Evolutionary conservation across 805 yeast genomes (phyloP).

Genomic region (Teunomyces tritomae): DNA sequence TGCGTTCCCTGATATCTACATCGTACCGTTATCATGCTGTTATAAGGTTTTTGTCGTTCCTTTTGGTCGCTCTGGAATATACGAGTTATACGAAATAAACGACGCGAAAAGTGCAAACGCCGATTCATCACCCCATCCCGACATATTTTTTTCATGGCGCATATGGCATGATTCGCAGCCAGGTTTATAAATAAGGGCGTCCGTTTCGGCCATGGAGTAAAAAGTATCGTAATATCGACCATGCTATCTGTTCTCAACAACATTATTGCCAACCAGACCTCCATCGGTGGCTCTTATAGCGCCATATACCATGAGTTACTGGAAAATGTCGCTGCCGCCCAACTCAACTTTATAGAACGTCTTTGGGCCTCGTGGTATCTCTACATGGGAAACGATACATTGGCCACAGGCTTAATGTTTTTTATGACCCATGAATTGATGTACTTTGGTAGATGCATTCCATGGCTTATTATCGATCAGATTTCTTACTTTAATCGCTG

Average conservation of each 20-base stretch:
- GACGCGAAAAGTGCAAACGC: constrained; percentile 1
- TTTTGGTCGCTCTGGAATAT: neutral
- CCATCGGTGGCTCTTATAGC: neutral
- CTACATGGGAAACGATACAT: constrained; percentile 51
- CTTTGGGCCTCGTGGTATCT: constrained; percentile 57
- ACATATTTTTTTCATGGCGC: neutral
- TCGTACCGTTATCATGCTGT: too few relatives aligned
- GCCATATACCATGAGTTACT: neutral
- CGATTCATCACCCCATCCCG: constrained; percentile 4
- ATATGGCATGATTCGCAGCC: constrained; percentile 5
- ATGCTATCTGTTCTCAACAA: constrained; percentile 3
- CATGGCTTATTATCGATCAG: constrained; percentile 55
- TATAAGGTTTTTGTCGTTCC: too few relatives aligned
- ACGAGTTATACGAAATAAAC: constrained; percentile 3
- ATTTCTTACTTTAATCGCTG: constrained; percentile 51
- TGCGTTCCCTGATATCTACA: too few relatives aligned
- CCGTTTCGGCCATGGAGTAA: neutral
- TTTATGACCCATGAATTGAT: constrained; percentile 54
- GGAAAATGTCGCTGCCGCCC: constrained; percentile 1
- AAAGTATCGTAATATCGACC: neutral
- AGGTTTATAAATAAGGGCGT: neutral
- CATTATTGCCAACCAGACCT: neutral
- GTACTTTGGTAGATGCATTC: constrained; percentile 58
- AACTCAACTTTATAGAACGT: constrained; percentile 41
- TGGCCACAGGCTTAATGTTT: constrained; percentile 58